A percentile compares a stretch with the other conserved stretches of the same genome.
phyloP scores from a whole-genome alignment of 2,329 filamentous ascomycete genomes.

The Monosporascus sp. region DNA sequence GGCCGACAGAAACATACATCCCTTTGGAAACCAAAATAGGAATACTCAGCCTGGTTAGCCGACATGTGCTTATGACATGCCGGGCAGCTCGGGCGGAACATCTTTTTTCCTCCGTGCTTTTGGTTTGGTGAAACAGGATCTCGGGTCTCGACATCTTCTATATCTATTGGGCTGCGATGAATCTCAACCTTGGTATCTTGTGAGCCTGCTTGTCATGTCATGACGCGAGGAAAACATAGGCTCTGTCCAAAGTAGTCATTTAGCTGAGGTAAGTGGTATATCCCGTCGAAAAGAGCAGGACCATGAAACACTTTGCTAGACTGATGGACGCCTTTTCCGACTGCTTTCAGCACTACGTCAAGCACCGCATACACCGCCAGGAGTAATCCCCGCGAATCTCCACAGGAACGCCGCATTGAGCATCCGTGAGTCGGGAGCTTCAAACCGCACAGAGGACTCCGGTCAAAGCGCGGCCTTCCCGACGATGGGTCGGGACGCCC shows the following conservation, averaged over 20 bases:
- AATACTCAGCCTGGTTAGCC: slow-evolving; percentile 4
- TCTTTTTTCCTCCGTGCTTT: slow-evolving; percentile 29
- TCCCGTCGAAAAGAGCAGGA: slow-evolving; percentile 20
- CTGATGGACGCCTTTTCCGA: slow-evolving; percentile 24
- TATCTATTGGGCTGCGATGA: slow-evolving; percentile 29
- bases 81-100: slow-evolving; percentile 25
- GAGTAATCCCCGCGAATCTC: not conserved
- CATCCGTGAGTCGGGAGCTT: not conserved
- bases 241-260: slow-evolving; percentile 13
- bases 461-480: not conserved
- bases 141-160: slow-evolving; percentile 32
- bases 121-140: slow-evolving; percentile 27
- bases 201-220: slow-evolving; percentile 6
- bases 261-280: slow-evolving; percentile 9
- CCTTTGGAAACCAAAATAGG: not conserved
- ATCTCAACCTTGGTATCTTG: slow-evolving; percentile 20
- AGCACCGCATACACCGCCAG: not conserved
- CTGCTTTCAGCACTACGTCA: slow-evolving; percentile 2
- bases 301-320: slow-evolving; percentile 24
- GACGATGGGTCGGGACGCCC: not conserved
- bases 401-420: not conserved
- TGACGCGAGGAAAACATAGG: slow-evolving; percentile 10
- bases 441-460: not conserved
- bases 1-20: not conserved
- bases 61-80: slow-evolving; percentile 25